phyloP scores from a whole-genome alignment of 2,329 filamentous ascomycete genomes.

The Clonostachys chloroleuca region DNA sequence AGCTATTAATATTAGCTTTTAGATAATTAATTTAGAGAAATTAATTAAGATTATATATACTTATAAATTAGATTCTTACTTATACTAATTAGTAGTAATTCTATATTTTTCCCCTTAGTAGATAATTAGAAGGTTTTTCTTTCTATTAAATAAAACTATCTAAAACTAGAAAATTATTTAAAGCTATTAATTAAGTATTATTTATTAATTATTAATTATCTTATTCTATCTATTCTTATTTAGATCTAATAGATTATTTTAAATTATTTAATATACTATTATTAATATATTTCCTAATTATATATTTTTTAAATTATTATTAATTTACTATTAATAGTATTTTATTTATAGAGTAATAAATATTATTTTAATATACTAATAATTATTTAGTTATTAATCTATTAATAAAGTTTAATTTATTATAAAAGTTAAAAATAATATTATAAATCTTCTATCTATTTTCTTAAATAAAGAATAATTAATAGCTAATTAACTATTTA shows the following conservation, averaged over 20 bases:
- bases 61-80: too few species aligned
- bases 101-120: too few species aligned
- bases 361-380: background rate
- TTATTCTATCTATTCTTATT: too few species aligned
- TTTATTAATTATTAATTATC: too few species aligned
- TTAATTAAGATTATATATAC: too few species aligned
- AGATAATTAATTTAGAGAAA: too few species aligned
- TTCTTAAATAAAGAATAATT: background rate
- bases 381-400: background rate
- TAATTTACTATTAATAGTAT: background rate
- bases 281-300: background rate
- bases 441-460: background rate
- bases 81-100: too few species aligned
- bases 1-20: too few species aligned
- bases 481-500: background rate
- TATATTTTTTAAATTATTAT: background rate
- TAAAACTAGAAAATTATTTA: too few species aligned
- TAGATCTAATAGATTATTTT: background rate
- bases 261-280: background rate
- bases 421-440: background rate
- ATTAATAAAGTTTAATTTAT: background rate
- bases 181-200: too few species aligned
- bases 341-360: background rate
- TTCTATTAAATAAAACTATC: too few species aligned
- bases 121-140: too few species aligned